Percentiles rank a stretch among this genome's conserved stretches.
Conservation (phyloP, 257 asterid species). For the Primulina tabacum region DNA sequence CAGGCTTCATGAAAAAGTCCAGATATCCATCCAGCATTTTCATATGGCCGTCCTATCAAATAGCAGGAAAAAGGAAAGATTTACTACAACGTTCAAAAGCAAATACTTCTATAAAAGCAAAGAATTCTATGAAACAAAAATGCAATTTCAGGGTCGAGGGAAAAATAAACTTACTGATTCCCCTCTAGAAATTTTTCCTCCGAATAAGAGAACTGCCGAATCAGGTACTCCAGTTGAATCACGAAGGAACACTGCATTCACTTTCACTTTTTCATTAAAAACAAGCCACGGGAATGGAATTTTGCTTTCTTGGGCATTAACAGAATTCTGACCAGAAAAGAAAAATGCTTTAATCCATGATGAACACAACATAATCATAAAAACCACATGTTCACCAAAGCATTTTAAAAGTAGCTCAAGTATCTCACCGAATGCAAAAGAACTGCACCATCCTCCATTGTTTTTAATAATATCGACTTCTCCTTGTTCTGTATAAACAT, state of each 20-base stretch:
- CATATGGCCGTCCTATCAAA: conserved; percentile 76
- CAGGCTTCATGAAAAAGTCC: conserved; percentile 83
- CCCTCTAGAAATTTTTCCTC: conserved; percentile 63
- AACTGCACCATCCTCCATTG: conserved; percentile 91
- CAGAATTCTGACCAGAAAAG: conserved; percentile 58
- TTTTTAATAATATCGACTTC: conserved; percentile 76
- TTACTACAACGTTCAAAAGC: conserved; percentile 6
- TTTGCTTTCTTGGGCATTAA: conserved; percentile 65
- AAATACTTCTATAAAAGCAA: conserved; percentile 8
- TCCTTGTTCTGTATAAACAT: conserved; percentile 72
- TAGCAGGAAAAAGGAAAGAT: conserved; percentile 15
- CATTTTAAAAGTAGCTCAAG: conserved; percentile 14
- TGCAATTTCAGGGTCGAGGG: conserved; percentile 20
- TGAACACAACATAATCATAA: conserved; percentile 17
- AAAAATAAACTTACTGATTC: conserved; percentile 50
- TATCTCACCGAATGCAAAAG: conserved; percentile 79
- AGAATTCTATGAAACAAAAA: conserved; percentile 1
- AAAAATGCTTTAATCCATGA: conserved; percentile 21
- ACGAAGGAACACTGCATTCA: conserved; percentile 82
- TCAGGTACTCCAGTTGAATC: conserved; percentile 93
- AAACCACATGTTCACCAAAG: conserved; percentile 15
- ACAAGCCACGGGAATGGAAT: conserved; percentile 91
- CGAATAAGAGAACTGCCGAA: conserved; percentile 78
- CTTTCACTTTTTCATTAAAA: conserved; percentile 89
- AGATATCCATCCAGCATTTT: conserved; percentile 90